These are phyloP conservation scores for Xylaria arbuscula DNA, from an alignment of 2,329 filamentous ascomycete genomes.

Conservation along the genomic window DNA sequence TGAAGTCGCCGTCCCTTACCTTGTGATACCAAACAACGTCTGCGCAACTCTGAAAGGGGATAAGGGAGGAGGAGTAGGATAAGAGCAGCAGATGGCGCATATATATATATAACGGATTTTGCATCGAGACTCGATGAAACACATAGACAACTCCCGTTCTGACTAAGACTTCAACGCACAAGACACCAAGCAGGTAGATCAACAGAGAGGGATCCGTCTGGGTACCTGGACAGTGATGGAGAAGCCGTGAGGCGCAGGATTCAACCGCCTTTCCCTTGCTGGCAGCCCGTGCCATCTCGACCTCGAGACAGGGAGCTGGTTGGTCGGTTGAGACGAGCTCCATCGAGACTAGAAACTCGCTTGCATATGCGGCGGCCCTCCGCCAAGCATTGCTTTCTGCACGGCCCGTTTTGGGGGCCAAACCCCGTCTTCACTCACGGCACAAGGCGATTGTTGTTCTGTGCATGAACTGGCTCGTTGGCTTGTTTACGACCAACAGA, in stretches of 20 bases:
- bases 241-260: conserved; percentile 38
- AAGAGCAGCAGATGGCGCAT: neutral
- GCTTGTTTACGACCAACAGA: conserved; percentile 30
- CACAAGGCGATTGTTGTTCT: conserved; percentile 1
- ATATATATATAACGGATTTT: conserved; percentile 13
- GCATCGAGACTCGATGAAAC: neutral
- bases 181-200: neutral
- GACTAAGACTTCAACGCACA: conserved; percentile 15
- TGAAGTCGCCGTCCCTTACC: conserved; percentile 9
- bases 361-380: conserved; percentile 24
- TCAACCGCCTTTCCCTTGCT: conserved; percentile 24
- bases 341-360: conserved; percentile 23
- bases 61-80: neutral
- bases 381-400: conserved; percentile 35
- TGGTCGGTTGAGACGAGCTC: conserved; percentile 27
- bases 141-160: neutral
- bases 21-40: conserved; percentile 5
- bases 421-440: conserved; percentile 1
- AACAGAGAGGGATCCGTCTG: neutral
- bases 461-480: conserved; percentile 31
- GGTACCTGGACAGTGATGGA: conserved; percentile 17
- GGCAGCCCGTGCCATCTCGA: conserved; percentile 17
- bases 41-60: neutral
- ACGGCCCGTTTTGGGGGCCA: conserved; percentile 36
- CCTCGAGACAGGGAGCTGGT: conserved; percentile 30